These are phyloP conservation scores for Thelonectria discophora DNA, from an alignment of 2,329 filamentous ascomycete genomes.

Conservation along the genomic window DNA sequence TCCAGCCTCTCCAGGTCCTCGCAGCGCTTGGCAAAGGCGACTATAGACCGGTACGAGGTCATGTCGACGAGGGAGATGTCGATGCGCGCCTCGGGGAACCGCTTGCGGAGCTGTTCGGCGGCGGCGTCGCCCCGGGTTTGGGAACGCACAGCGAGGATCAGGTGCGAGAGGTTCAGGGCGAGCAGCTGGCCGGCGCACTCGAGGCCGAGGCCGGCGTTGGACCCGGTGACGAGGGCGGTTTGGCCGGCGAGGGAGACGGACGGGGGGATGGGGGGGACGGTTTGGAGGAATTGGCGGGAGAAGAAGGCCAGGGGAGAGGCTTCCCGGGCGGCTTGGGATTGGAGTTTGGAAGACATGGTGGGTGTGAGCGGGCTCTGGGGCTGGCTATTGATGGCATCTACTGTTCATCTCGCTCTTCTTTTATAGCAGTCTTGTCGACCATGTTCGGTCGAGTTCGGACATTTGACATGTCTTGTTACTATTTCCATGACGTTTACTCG, in stretches of 20 bases:
- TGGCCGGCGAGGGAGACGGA: constrained; percentile 46
- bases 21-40: constrained; percentile 50
- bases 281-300: constrained; percentile 39
- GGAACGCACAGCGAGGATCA: constrained; percentile 60
- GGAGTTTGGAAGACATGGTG: constrained; percentile 34
- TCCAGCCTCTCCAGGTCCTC: constrained; percentile 51
- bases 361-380: background rate
- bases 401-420: background rate
- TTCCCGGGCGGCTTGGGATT: constrained; percentile 36
- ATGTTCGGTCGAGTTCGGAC: background rate
- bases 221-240: constrained; percentile 59
- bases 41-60: constrained; percentile 55
- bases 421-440: background rate
- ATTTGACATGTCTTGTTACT: background rate
- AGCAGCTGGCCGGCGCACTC: constrained; percentile 56
- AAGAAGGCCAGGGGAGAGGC: constrained; percentile 35
- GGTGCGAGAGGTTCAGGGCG: constrained; percentile 48
- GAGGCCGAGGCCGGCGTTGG: constrained; percentile 59
- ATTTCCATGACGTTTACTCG: background rate
- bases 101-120: constrained; percentile 25
- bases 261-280: constrained; percentile 37
- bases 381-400: background rate
- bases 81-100: constrained; percentile 49
- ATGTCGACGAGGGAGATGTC: constrained; percentile 61
- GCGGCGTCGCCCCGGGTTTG: constrained; percentile 54